Evolutionary conservation across 176 grass and related monocot species (phyloP), one percentile per base, ranked within the genome.

Genomic region (Secale cereale): DNA sequence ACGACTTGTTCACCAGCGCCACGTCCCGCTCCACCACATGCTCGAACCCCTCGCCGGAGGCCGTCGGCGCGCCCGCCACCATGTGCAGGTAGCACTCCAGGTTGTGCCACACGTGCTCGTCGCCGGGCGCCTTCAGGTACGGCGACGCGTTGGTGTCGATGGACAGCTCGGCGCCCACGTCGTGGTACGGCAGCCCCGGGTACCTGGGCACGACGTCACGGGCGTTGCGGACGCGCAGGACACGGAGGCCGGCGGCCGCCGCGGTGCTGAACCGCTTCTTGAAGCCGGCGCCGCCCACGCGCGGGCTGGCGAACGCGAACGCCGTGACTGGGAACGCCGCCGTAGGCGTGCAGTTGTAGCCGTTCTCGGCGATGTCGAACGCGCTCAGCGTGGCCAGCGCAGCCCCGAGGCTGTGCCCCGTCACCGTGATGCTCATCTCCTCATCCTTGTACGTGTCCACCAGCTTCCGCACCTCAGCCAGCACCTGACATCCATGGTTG

Each of bases 351-450:
- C 8, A 52, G 59, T 88, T 90, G 77, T 87, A 52, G 59, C 82
- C 70, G 70, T 98, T 92, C 70, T 78, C 65, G 30, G 79, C 87
- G 45, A 98, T 92, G 87, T 98, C 96, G 33, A 92, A 83, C 19
- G 89, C 91, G 86, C 48, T 98, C 40, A 95, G 88, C 8, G 96
- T 94, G 65, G 89, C 78, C 10, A 98, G 83, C 22, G 91, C 84
- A 1, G 83, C 89, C 32, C 93, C 93, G 29, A 98, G 97, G 83
- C 97, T 98, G 78, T 98, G 97, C 0, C 91, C 93, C 12, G 86
- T 88, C 2, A 91, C 35, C 0, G 97, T 98, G 84, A 95, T 92
- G 91, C 89, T 98, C 0, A 83, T 56, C 37, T 92, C 90, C 86
- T 95, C 97, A 22, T 78, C 87, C 39, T 87, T 31, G 89, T 91